Conservation (phyloP, 192 early-diverging fungal genomes). For the Dissophora globulifera region DNA sequence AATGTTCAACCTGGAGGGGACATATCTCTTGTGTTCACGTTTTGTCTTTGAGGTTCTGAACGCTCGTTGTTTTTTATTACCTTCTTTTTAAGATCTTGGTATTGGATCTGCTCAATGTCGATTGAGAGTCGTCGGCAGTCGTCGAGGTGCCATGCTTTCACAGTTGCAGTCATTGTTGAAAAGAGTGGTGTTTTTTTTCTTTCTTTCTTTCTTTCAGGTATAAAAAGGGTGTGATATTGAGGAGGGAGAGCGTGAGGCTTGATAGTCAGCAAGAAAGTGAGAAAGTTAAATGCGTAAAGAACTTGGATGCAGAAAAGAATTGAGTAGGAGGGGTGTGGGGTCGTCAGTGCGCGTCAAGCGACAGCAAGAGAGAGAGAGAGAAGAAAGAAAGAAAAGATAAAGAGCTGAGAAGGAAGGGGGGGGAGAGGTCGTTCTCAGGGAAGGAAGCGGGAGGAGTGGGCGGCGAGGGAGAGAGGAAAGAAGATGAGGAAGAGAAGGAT, state of each 20-base stretch:
- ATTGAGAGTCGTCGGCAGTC: conserved; percentile 51
- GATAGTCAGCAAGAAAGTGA: not conserved
- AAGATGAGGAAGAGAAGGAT: not conserved
- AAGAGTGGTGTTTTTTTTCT: not conserved
- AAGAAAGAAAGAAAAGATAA: not conserved
- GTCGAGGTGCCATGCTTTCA: conserved; percentile 48
- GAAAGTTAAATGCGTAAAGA: not conserved
- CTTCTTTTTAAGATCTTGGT: conserved; percentile 50
- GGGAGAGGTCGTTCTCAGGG: not conserved
- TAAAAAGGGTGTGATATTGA: not conserved
- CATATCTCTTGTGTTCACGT: no score
- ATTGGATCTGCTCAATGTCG: conserved; percentile 48
- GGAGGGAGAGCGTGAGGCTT: not conserved
- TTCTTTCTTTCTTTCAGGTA: not conserved
- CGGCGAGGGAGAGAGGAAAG: not conserved
- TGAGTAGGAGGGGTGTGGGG: not conserved
- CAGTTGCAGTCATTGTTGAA: conserved; percentile 39
- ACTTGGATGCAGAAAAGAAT: not conserved
- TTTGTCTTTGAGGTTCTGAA: no score
- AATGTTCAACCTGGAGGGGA: no score
- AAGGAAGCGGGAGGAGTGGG: not conserved
- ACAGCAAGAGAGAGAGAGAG: not conserved
- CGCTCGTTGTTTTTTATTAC: no score
- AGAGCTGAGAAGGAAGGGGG: not conserved
- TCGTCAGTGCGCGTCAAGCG: conserved; percentile 1